A percentile compares a stretch with the other conserved stretches of the same genome.
Evolutionary conservation across 2,329 filamentous ascomycete species (phyloP).

Genomic region (Rhexocercosporidium sp.): DNA sequence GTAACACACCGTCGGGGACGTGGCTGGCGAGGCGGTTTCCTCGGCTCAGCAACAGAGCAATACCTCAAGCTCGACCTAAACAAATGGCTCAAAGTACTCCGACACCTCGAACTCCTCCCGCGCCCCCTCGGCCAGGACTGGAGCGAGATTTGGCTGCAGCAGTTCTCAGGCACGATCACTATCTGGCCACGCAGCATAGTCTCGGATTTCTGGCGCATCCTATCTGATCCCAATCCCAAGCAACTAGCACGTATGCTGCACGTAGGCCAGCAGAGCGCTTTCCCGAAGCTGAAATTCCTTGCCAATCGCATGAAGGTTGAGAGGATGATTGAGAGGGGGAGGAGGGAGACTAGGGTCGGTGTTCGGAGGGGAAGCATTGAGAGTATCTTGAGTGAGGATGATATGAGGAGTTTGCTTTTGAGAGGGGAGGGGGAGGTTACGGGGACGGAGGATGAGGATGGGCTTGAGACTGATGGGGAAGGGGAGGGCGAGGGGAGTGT

Average conservation of each 20-base stretch:
- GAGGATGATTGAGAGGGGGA: conserved; percentile 65
- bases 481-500: background rate
- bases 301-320: conserved; percentile 87
- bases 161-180: conserved; percentile 92
- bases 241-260: conserved; percentile 88
- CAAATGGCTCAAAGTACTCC: conserved; percentile 96
- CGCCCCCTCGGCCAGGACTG: conserved; percentile 93
- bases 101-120: conserved; percentile 89
- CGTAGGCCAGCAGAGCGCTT: conserved; percentile 85
- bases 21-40: conserved; percentile 94
- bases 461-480: background rate
- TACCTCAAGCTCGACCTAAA: conserved; percentile 95
- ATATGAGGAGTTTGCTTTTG: conserved; percentile 55
- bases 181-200: conserved; percentile 87
- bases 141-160: conserved; percentile 94
- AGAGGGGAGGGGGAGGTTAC: conserved; percentile 38
- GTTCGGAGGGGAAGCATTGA: conserved; percentile 59
- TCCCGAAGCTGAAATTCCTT: conserved; percentile 91
- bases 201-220: conserved; percentile 84
- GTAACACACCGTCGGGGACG: conserved; percentile 93
- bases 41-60: conserved; percentile 90
- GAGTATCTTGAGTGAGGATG: conserved; percentile 65
- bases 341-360: conserved; percentile 57
- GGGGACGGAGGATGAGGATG: conserved; percentile 40
- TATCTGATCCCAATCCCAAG: conserved; percentile 78